phyloP scores from a whole-genome alignment of 225 moss, liverwort and hornwort genomes.

The Rhytidiadelphus loreus region DNA sequence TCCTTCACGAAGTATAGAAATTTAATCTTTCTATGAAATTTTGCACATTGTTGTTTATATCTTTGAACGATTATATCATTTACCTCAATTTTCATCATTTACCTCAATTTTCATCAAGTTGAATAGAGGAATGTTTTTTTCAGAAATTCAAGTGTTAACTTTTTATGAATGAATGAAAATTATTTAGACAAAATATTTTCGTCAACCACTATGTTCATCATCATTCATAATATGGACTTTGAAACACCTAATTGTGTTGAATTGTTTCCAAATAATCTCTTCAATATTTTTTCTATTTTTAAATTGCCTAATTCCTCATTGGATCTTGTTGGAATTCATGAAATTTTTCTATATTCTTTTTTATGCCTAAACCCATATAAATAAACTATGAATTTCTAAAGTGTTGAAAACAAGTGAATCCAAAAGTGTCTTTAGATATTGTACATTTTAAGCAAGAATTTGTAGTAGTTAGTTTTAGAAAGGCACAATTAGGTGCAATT shows the following conservation, averaged over 20 bases:
- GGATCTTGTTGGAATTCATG: not conserved
- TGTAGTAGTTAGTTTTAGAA: no score
- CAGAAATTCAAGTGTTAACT: not conserved
- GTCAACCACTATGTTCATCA: not conserved
- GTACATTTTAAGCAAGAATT: no score
- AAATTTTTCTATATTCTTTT: not conserved
- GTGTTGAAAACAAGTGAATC: not conserved
- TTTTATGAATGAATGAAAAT: not conserved
- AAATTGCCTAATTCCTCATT: not conserved
- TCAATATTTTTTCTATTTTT: not conserved
- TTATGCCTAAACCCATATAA: not conserved
- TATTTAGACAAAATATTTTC: not conserved
- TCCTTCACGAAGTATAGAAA: not conserved
- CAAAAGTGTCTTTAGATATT: not conserved
- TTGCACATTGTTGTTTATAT: not conserved
- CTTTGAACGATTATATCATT: not conserved
- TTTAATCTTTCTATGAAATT: not conserved
- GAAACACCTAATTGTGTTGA: not conserved
- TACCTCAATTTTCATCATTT: not conserved
- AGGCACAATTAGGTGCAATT: no score
- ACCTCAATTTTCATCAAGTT: no score
- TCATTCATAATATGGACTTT: not conserved
- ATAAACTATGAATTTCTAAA: not conserved
- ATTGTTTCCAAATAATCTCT: not conserved
- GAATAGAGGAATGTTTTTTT: not conserved